phyloP scores from a whole-genome alignment of 306 rosid species.

The Vigna unguiculata region DNA sequence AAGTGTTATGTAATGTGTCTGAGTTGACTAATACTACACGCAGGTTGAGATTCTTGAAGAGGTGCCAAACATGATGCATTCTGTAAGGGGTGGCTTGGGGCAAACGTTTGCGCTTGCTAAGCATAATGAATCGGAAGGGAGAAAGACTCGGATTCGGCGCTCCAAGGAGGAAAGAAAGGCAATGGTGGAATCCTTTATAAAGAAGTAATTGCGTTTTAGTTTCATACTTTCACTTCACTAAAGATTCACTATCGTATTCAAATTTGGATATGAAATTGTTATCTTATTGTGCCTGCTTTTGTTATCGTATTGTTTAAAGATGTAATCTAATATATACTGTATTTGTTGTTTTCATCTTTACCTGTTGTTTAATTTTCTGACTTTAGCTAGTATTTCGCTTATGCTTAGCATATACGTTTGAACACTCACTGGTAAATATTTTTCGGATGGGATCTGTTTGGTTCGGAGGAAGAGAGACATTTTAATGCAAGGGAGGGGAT shows the following conservation, averaged over 20 bases:
- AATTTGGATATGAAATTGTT: neutral
- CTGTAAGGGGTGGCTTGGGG: slow-evolving; percentile 82
- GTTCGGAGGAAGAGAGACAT: neutral
- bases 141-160: slow-evolving; percentile 82
- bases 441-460: neutral
- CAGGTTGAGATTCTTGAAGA: slow-evolving; percentile 45
- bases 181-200: slow-evolving; percentile 87
- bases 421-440: neutral
- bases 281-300: neutral
- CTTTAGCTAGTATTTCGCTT: neutral
- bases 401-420: neutral
- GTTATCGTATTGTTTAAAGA: neutral
- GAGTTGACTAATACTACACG: slow-evolving; percentile 38
- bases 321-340: neutral
- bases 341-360: neutral
- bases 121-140: slow-evolving; percentile 78
- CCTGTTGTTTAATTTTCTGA: neutral
- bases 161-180: slow-evolving; percentile 93
- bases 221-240: neutral
- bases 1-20: slow-evolving; percentile 19
- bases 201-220: slow-evolving; percentile 58
- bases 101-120: slow-evolving; percentile 90
- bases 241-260: too few species aligned
- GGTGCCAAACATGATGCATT: slow-evolving; percentile 63
- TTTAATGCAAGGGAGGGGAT: neutral